Conservation (phyloP, 768 basidiomycete genomes). For the Psilocybe cyanescens region DNA sequence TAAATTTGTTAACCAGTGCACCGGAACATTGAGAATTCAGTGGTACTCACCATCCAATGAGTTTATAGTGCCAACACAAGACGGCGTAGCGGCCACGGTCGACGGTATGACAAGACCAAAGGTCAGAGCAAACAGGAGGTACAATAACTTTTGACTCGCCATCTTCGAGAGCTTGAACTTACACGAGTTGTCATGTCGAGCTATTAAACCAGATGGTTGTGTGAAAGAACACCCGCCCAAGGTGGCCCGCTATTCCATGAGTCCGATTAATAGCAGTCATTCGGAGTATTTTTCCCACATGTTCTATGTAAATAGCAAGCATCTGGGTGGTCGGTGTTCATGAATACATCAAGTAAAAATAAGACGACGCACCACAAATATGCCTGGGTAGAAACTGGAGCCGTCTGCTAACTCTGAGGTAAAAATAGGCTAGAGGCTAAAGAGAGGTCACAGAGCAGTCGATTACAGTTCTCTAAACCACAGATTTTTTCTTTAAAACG, state of each 20-base stretch:
- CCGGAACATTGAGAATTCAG: neutral
- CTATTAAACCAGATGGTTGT: slow-evolving; percentile 9
- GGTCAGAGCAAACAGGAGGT: neutral
- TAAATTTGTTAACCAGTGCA: neutral
- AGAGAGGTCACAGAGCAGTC: no score
- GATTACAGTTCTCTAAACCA: no score
- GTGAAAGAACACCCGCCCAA: neutral
- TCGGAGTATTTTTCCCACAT: slow-evolving; percentile 5
- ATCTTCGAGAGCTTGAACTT: neutral
- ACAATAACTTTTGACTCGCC: neutral
- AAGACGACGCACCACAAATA: neutral
- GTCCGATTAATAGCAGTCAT: neutral
- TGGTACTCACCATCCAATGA: slow-evolving; percentile 21
- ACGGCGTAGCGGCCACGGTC: slow-evolving; percentile 7
- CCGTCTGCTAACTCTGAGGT: no score
- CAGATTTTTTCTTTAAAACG: no score
- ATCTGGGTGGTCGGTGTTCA: neutral
- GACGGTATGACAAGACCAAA: neutral
- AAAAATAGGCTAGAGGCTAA: no score
- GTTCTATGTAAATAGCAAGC: neutral
- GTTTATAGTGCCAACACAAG: slow-evolving; percentile 21
- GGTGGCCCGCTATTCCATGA: neutral
- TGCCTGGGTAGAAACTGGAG: no score
- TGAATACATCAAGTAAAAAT: neutral
- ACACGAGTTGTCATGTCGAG: neutral